A percentile compares a stretch with the other conserved stretches of the same genome.
phyloP scores from a whole-genome alignment of 1,284 basidiomycete genomes.

The Singerocomus rubriflavus region DNA sequence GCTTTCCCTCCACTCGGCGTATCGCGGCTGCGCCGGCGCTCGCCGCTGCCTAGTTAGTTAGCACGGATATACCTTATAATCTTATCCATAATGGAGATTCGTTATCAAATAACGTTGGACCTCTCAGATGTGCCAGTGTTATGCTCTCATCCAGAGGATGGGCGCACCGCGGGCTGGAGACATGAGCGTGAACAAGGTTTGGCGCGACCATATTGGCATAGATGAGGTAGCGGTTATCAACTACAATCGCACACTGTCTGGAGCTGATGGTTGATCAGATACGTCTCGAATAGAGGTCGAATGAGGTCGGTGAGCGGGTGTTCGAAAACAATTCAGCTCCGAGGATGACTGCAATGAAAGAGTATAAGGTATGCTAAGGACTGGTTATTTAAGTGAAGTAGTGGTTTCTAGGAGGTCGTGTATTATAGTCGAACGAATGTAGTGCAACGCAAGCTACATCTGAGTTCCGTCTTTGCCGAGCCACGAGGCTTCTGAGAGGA shows the following conservation, averaged over 20 bases:
- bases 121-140: not conserved
- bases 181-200: not conserved
- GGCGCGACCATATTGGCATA: not conserved
- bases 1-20: not conserved
- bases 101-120: not conserved
- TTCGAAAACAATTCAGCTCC: not conserved
- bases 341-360: not conserved
- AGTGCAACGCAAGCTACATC: too few relatives aligned
- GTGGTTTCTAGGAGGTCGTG: not conserved
- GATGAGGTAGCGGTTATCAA: not conserved
- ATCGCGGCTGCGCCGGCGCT: slow-evolving; percentile 24
- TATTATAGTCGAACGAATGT: not conserved
- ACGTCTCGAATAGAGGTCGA: not conserved
- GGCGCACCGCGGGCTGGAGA: not conserved
- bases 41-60: slow-evolving; percentile 9
- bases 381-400: not conserved
- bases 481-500: too few relatives aligned
- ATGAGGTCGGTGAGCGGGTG: not conserved
- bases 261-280: not conserved
- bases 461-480: too few relatives aligned
- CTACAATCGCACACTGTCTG: not conserved
- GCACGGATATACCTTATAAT: slow-evolving; percentile 24
- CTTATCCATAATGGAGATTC: slow-evolving; percentile 22
- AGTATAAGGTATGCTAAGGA: not conserved
- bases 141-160: not conserved